A percentile compares a stretch with the other conserved stretches of the same genome.
phyloP scores from a whole-genome alignment of 2,329 filamentous ascomycete species.

The Thelonectria rubi region DNA sequence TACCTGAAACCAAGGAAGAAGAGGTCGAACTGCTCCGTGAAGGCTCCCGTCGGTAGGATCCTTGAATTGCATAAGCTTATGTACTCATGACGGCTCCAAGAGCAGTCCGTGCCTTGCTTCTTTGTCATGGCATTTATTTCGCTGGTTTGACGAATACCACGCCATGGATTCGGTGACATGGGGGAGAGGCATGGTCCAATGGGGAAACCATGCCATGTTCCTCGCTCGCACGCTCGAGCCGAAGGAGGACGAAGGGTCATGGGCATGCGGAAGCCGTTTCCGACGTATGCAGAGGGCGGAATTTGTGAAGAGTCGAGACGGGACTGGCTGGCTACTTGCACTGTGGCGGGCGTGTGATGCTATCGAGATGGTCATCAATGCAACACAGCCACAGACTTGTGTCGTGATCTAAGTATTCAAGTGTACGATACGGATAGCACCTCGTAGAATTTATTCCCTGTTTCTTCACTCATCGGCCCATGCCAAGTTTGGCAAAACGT shows the following conservation, averaged over 20 bases:
- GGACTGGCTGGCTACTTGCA: not conserved
- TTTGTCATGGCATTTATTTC: not conserved
- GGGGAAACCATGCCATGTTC: constrained; percentile 19
- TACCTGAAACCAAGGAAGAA: constrained; percentile 19
- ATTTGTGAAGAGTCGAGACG: not conserved
- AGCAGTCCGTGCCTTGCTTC: constrained; percentile 4
- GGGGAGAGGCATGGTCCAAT: constrained; percentile 4
- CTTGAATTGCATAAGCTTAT: constrained; percentile 5
- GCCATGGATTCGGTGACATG: not conserved
- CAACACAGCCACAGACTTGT: not conserved
- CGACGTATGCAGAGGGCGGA: not conserved
- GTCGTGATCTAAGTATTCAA: not conserved
- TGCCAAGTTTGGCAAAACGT: constrained; percentile 6
- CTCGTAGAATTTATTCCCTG: not conserved
- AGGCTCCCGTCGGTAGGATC: not conserved
- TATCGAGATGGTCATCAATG: not conserved
- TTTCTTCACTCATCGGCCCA: constrained; percentile 1
- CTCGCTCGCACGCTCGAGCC: not conserved
- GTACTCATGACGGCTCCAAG: constrained; percentile 10
- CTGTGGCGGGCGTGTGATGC: not conserved
- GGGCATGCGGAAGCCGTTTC: no score
- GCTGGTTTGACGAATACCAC: not conserved
- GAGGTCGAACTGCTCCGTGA: not conserved
- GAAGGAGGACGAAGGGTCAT: not conserved
- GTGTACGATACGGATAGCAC: no score